These are phyloP conservation scores for Sideroxylon spinosum DNA, from an alignment of 179 eudicot species.

Conservation along the genomic window DNA sequence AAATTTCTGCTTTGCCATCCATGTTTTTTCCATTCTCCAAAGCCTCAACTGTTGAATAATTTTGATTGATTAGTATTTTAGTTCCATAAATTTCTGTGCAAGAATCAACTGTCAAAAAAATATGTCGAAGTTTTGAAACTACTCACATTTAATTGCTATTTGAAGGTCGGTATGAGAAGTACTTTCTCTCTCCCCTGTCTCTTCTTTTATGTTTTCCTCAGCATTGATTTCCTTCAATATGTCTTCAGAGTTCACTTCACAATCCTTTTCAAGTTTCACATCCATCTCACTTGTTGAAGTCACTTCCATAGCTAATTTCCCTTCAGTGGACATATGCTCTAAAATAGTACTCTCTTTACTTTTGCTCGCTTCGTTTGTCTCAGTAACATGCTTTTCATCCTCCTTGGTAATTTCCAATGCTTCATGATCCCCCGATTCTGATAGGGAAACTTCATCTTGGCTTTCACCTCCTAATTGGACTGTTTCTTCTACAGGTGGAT, in stretches of 20 bases:
- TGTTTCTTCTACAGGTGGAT: no score
- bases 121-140: neutral
- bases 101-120: neutral
- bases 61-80: neutral
- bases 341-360: no score
- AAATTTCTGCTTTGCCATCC: neutral
- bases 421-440: no score
- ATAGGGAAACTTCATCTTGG: no score
- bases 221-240: no score
- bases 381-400: no score
- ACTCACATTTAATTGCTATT: conserved; percentile 8
- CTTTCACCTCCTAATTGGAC: no score
- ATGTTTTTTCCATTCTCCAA: neutral
- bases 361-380: no score
- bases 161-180: neutral
- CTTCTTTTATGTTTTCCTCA: neutral
- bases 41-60: neutral
- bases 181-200: conserved; percentile 10
- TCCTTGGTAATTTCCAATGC: no score
- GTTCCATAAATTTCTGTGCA: neutral
- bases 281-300: neutral
- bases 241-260: no score
- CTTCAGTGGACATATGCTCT: neutral
- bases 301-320: neutral
- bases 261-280: no score